Conservation (phyloP, 345 rosid genomes). For the Balakata baccata region DNA sequence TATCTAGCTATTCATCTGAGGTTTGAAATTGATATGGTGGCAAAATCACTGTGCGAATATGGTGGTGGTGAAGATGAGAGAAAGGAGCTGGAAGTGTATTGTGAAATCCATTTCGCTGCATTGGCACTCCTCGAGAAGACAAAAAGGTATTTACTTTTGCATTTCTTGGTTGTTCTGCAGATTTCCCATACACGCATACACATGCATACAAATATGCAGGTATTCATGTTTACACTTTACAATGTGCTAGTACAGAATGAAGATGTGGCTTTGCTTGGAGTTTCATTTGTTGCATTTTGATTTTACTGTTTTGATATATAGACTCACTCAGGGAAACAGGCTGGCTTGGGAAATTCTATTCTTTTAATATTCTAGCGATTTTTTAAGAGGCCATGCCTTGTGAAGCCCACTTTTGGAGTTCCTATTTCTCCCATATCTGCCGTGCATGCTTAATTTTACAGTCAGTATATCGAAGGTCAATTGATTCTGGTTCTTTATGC, state of each 20-base stretch:
- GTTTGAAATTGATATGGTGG: conserved; percentile 96
- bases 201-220: background rate
- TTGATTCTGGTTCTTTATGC: background rate
- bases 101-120: conserved; percentile 84
- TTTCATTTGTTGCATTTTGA: background rate
- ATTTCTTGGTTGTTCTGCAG: background rate
- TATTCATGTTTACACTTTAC: background rate
- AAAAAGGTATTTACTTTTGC: conserved; percentile 40
- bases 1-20: conserved; percentile 83
- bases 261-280: background rate
- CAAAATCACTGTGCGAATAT: conserved; percentile 90
- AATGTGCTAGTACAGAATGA: background rate
- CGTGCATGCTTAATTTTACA: background rate
- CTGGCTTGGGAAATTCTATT: background rate
- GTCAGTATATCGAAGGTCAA: background rate
- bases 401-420: too few relatives aligned
- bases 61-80: conserved; percentile 87
- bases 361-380: too few relatives aligned
- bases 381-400: background rate
- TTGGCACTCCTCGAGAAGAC: conserved; percentile 56
- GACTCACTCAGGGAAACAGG: background rate
- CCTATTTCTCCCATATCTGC: background rate
- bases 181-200: conserved; percentile 45
- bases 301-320: background rate
- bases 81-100: conserved; percentile 68